Conservation (phyloP, 2,329 filamentous ascomycete genomes). For the Fusarium oxysporum region DNA sequence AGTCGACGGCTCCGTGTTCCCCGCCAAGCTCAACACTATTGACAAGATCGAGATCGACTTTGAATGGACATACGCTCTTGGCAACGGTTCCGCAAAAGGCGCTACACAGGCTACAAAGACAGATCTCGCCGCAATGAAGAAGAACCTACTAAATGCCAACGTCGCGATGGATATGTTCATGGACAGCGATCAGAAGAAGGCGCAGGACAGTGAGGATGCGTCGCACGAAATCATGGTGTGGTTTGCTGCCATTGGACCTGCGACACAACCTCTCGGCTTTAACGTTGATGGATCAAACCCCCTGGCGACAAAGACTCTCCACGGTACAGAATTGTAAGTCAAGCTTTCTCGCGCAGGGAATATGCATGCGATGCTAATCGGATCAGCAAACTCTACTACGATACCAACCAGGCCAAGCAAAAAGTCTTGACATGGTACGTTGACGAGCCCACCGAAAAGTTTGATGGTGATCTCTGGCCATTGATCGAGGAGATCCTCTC, state of each 20-base stretch:
- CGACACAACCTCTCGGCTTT: slow-evolving; percentile 61
- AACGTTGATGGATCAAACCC: slow-evolving; percentile 42
- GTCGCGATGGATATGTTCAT: slow-evolving; percentile 71
- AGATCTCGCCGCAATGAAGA: slow-evolving; percentile 49
- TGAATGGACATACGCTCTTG: slow-evolving; percentile 62
- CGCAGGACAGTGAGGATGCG: slow-evolving; percentile 56
- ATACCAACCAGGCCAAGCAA: slow-evolving; percentile 55
- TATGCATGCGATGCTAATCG: not conserved
- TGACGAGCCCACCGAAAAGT: slow-evolving; percentile 50
- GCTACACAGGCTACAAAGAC: slow-evolving; percentile 53
- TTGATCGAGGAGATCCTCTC: slow-evolving; percentile 57
- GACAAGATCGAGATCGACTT: slow-evolving; percentile 57
- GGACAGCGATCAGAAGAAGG: slow-evolving; percentile 56
- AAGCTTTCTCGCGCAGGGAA: not conserved
- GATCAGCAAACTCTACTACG: slow-evolving; percentile 55
- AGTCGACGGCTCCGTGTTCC: slow-evolving; percentile 58
- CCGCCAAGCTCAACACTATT: slow-evolving; percentile 54
- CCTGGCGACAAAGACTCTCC: slow-evolving; percentile 51
- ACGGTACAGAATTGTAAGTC: slow-evolving; percentile 58
- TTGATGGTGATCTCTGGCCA: slow-evolving; percentile 60
- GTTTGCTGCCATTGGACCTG: slow-evolving; percentile 61
- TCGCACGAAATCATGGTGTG: slow-evolving; percentile 68
- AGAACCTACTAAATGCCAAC: slow-evolving; percentile 61
- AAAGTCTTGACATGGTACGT: slow-evolving; percentile 64
- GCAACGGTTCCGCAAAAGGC: slow-evolving; percentile 56